Conservation (phyloP, 352 stramenopile genomes). For the Globisporangium heterothallicum region DNA sequence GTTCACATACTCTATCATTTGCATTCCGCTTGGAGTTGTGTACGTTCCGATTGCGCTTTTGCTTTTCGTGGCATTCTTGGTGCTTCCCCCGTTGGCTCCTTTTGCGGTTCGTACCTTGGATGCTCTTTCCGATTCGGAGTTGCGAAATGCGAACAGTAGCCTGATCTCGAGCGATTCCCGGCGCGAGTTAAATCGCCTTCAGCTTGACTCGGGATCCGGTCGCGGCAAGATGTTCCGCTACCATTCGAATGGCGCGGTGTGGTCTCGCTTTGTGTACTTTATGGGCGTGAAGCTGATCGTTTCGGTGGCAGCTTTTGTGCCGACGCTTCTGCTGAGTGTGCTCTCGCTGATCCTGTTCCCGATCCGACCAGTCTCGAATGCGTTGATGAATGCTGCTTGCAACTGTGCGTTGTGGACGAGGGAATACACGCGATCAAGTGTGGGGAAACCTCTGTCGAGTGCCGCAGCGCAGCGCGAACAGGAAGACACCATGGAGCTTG, state of each 20-base stretch:
- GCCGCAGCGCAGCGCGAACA: constrained; percentile 20
- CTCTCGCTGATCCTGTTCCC: constrained; percentile 51
- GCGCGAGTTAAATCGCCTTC: constrained; percentile 53
- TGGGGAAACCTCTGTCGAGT: constrained; percentile 39
- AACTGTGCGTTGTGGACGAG: constrained; percentile 50
- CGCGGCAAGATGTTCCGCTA: constrained; percentile 51
- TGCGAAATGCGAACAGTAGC: constrained; percentile 71
- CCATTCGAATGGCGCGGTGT: constrained; percentile 50
- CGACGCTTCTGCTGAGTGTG: constrained; percentile 45
- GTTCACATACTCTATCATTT: constrained; percentile 51
- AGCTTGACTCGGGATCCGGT: constrained; percentile 17
- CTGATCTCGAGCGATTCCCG: constrained; percentile 39
- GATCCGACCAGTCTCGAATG: constrained; percentile 39
- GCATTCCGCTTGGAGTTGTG: constrained; percentile 47
- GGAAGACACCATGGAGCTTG: constrained; percentile 21
- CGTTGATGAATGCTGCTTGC: constrained; percentile 36
- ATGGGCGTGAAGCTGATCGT: constrained; percentile 54
- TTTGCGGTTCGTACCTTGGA: constrained; percentile 56
- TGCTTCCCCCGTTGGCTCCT: constrained; percentile 45
- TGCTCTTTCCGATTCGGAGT: constrained; percentile 65
- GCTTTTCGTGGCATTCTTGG: constrained; percentile 48
- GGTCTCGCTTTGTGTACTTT: constrained; percentile 70
- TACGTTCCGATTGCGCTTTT: constrained; percentile 54
- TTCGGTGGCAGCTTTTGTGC: constrained; percentile 49
- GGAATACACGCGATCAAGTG: constrained; percentile 58